A percentile compares a stretch with the other conserved stretches of the same genome.
Conservation (phyloP, 148 eudicot genomes). For the Salicornia ramosissima region DNA sequence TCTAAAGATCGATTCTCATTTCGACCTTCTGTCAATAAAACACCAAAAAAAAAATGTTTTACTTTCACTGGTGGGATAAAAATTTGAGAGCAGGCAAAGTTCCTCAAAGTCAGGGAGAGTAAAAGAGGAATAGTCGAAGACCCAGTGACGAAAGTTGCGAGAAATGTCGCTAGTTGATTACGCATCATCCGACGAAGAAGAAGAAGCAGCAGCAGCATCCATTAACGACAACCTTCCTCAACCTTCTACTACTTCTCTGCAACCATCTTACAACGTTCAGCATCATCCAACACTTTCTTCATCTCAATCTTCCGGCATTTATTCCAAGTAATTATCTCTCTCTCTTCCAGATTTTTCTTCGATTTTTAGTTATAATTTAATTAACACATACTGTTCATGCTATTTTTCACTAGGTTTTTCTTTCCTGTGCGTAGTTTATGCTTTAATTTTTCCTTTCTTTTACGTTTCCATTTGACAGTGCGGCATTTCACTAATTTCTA, state of each 20-base stretch:
- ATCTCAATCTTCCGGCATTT: neutral
- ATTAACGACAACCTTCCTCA: neutral
- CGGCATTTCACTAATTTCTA: neutral
- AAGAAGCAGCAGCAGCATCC: neutral
- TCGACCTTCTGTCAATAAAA: too few relatives aligned
- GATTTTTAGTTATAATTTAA: neutral
- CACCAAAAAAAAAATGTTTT: too few relatives aligned
- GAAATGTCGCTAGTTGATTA: constrained; percentile 33
- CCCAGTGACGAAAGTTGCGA: neutral
- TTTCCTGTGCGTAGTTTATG: neutral
- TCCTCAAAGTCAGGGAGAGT: too few relatives aligned
- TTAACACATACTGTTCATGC: neutral
- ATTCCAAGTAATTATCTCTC: constrained; percentile 9
- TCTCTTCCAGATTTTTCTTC: neutral
- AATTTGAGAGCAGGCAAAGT: too few relatives aligned
- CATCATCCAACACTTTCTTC: neutral
- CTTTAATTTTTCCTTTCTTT: neutral
- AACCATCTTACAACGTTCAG: too few relatives aligned
- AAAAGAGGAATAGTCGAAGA: too few relatives aligned
- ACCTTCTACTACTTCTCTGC: constrained; percentile 2
- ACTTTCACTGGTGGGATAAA: too few relatives aligned
- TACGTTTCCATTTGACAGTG: neutral
- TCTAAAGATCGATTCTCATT: too few relatives aligned
- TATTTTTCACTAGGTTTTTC: neutral
- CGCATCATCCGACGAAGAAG: constrained; percentile 30